These are phyloP conservation scores for Suhomyces sp. DNA, from an alignment of 805 yeast species.

Conservation along the genomic window DNA sequence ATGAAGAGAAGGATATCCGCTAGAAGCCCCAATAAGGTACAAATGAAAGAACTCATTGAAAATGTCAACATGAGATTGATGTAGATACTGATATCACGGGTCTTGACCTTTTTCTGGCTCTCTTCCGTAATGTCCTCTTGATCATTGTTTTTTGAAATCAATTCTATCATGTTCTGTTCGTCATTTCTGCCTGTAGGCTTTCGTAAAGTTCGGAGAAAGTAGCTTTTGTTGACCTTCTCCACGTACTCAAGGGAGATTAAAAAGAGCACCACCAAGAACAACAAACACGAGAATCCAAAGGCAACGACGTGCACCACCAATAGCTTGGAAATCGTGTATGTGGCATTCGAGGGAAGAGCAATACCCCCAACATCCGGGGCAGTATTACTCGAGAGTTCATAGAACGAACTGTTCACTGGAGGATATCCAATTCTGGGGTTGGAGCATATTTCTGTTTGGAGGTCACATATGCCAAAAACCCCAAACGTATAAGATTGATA, in stretches of 20 bases:
- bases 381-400: slow-evolving; percentile 8
- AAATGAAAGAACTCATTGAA: slow-evolving; percentile 66
- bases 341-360: slow-evolving; percentile 40
- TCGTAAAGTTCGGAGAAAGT: background rate
- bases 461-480: slow-evolving; percentile 44
- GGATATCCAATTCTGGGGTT: slow-evolving; percentile 40
- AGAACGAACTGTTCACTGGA: slow-evolving; percentile 17
- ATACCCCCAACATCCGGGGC: slow-evolving; percentile 20
- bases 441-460: slow-evolving; percentile 27
- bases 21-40: slow-evolving; percentile 70
- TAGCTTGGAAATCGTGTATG: slow-evolving; percentile 40
- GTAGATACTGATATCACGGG: slow-evolving; percentile 19
- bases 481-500: slow-evolving; percentile 38
- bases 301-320: slow-evolving; percentile 43
- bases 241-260: slow-evolving; percentile 7
- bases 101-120: background rate
- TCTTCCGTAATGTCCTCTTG: background rate
- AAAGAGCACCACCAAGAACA: slow-evolving; percentile 17
- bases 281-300: slow-evolving; percentile 29
- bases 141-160: background rate
- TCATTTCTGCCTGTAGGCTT: slow-evolving; percentile 1
- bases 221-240: slow-evolving; percentile 7
- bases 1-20: slow-evolving; percentile 80
- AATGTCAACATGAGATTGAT: slow-evolving; percentile 55
- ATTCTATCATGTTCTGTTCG: slow-evolving; percentile 1